These are phyloP conservation scores for Plasmodium chabaudi DNA, from an alignment of 169 alveolate species.

Conservation along the genomic window DNA sequence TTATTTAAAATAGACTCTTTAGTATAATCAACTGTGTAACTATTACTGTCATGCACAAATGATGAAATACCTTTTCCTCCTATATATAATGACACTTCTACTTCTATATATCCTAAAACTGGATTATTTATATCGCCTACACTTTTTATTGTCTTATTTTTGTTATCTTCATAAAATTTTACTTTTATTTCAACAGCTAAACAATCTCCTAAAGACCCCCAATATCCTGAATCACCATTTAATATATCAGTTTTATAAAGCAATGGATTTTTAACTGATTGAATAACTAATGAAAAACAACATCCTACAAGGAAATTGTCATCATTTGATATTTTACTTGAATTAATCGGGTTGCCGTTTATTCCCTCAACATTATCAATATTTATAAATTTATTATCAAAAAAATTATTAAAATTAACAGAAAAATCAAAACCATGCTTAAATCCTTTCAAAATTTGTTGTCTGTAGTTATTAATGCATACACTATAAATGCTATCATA, in stretches of 20 bases:
- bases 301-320: constrained; percentile 63
- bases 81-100: constrained; percentile 69
- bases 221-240: constrained; percentile 48
- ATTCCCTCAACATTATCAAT: not conserved
- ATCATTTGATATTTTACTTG: not conserved
- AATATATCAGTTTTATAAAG: constrained; percentile 70
- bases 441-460: constrained; percentile 75
- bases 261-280: constrained; percentile 69
- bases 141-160: not conserved
- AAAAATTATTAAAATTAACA: constrained; percentile 74
- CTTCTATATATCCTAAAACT: constrained; percentile 71
- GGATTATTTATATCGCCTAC: constrained; percentile 4
- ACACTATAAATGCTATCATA: constrained; percentile 72
- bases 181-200: constrained; percentile 75
- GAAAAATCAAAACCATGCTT: constrained; percentile 77
- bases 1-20: constrained; percentile 62
- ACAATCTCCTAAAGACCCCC: constrained; percentile 76
- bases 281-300: constrained; percentile 75
- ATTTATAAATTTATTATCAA: constrained; percentile 41
- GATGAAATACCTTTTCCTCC: constrained; percentile 77
- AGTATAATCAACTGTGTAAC: constrained; percentile 60
- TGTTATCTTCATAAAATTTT: constrained; percentile 66
- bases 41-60: constrained; percentile 70
- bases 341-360: not conserved
- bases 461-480: constrained; percentile 72